These are phyloP conservation scores for Silene noctiflora DNA, from an alignment of 179 eudicot genomes.

Conservation along the genomic window DNA sequence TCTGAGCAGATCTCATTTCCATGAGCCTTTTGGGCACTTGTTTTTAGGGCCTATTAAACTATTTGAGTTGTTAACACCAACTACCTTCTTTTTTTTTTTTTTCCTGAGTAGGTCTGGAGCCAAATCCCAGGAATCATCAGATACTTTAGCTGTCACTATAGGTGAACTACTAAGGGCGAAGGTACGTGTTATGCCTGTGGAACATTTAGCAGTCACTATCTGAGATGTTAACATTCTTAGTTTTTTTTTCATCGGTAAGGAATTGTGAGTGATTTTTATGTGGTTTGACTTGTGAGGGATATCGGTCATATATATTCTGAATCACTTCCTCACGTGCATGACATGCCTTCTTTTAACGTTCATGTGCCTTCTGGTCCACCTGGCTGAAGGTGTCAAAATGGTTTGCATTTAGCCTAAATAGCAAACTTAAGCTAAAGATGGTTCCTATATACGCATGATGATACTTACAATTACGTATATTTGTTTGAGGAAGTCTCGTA, in stretches of 20 bases:
- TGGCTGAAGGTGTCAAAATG: constrained; percentile 6
- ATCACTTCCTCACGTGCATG: neutral
- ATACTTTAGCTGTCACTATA: constrained; percentile 53
- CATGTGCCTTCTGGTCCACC: neutral
- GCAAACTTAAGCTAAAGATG: neutral
- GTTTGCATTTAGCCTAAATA: neutral
- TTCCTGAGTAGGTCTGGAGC: constrained; percentile 36
- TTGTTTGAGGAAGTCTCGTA: neutral
- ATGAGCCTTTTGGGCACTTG: constrained; percentile 11
- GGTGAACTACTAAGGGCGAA: constrained; percentile 63
- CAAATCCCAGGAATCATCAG: constrained; percentile 36
- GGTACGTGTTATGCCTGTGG: constrained; percentile 39
- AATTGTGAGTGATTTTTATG: neutral
- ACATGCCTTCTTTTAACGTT: neutral
- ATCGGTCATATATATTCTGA: neutral
- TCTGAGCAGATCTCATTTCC: neutral
- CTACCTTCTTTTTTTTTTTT: neutral
- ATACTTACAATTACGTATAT: neutral
- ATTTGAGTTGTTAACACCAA: constrained; percentile 3
- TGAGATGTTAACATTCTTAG: neutral
- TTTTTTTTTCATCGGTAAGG: neutral
- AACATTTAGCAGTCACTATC: neutral
- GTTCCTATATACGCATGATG: neutral
- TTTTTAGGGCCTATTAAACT: neutral
- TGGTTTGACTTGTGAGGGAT: neutral